Conservation (phyloP, 2,329 filamentous ascomycete genomes). For the Helminthosporium solani region DNA sequence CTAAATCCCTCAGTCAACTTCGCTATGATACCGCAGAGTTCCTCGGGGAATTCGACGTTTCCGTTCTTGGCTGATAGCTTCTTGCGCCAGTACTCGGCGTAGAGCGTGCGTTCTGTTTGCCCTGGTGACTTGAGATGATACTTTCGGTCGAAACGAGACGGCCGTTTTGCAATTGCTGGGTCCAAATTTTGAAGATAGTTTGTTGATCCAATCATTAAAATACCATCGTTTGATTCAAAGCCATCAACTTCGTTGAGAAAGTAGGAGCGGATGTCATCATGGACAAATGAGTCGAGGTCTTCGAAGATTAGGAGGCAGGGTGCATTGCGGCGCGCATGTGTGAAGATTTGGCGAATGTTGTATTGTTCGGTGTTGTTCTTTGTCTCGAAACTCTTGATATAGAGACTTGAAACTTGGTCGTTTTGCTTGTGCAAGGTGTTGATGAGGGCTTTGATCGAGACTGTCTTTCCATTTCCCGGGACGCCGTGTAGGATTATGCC, state of each 20-base stretch:
- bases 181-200: constrained; percentile 66
- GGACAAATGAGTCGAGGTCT: constrained; percentile 68
- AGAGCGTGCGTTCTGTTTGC: constrained; percentile 35
- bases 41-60: constrained; percentile 40
- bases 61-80: constrained; percentile 36
- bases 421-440: constrained; percentile 55
- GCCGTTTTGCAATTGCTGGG: constrained; percentile 58
- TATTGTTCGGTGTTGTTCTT: constrained; percentile 57
- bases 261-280: constrained; percentile 61
- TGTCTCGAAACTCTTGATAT: constrained; percentile 53
- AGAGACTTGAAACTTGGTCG: constrained; percentile 53
- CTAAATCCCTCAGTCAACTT: constrained; percentile 43
- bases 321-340: constrained; percentile 59
- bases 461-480: constrained; percentile 67
- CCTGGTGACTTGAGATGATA: constrained; percentile 46
- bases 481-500: constrained; percentile 55
- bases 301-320: constrained; percentile 71
- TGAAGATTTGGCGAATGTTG: constrained; percentile 36
- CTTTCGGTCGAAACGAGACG: constrained; percentile 50
- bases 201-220: constrained; percentile 67
- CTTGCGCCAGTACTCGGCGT: constrained; percentile 45
- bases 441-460: constrained; percentile 69
- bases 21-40: constrained; percentile 34
- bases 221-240: constrained; percentile 68
- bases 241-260: constrained; percentile 75